Evolutionary conservation across 345 rosid genomes (phyloP), one percentile per base, ranked within the genome.

Genomic region (Rhodamnia argentea): DNA sequence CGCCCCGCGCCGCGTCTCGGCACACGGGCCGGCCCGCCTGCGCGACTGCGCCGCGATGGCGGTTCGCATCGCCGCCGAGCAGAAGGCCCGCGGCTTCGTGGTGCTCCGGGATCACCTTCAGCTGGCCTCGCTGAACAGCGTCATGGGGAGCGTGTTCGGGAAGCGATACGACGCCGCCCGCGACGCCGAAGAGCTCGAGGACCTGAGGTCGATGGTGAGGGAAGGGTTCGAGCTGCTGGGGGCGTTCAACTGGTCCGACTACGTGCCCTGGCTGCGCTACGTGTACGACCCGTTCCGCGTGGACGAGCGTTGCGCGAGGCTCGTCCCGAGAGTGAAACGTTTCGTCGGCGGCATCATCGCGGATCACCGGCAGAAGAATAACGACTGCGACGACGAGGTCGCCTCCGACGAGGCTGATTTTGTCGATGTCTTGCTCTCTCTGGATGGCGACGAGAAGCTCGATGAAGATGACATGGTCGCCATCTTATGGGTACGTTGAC

Each of bases 91-190:
- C 13, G 94, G 97, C 7, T 52, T 56, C 51, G 98, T 94, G 47
- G 87, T 56, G 13, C 84, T 95, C 27, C 90, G 99, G 37, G 86
- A 89, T 83, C 98, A 94, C 74, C 95, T 96, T 44, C 98, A 96
- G 78, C 85, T 92, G 52, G 96, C 95, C 7, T 92, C 99, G 53
- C 88, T 96, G 85, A 96, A 93, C 87, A 96, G 94, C 86, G 92
- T 96, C 32, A 94, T 95, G 97, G 95, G 97, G 4, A 93, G 94
- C n/a, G 99, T 96, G 82, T 96, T 96, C 56, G 99, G 99, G 24
- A 94, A 83, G 86, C 83, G 93, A 62, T 95, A 94, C 87, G 92
- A 92, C 32, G 87, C 86, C 5, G 70, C 14, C 6, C 3, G 27
- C 52, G 90, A 92, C 32, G n/a, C 57, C 24, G 60, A 82, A 15